Evolutionary conservation across 805 yeast genomes (phyloP).

Genomic region (Zygosaccharomyces rouxii): DNA sequence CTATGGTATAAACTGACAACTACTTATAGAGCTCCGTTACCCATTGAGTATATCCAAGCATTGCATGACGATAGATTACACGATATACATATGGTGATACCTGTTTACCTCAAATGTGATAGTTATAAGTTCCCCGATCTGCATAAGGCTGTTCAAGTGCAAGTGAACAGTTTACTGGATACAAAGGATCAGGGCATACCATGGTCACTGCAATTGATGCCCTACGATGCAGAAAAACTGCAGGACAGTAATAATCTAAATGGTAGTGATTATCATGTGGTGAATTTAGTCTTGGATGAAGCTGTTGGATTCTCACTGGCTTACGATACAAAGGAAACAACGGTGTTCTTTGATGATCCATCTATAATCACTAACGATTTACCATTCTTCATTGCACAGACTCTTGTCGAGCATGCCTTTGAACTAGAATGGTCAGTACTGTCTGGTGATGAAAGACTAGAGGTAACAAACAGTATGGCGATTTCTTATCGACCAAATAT

Average conservation of each 20-base stretch:
- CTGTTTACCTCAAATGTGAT: conserved; percentile 40
- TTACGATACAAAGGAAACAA: conserved; percentile 38
- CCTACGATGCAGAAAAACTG: conserved; percentile 16
- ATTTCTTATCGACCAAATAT: conserved; percentile 50
- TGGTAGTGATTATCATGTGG: conserved; percentile 31
- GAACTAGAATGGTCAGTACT: conserved; percentile 38
- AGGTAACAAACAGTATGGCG: conserved; percentile 24
- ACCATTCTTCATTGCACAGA: conserved; percentile 58
- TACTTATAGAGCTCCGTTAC: conserved; percentile 40
- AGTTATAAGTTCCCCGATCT: conserved; percentile 65
- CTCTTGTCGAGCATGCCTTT: conserved; percentile 45
- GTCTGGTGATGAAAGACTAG: conserved; percentile 6
- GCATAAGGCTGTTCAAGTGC: conserved; percentile 48
- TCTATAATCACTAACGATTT: conserved; percentile 53
- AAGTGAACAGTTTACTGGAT: conserved; percentile 42
- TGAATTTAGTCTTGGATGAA: conserved; percentile 39
- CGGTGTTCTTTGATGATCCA: conserved; percentile 32
- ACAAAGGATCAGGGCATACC: conserved; percentile 29
- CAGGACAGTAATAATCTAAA: conserved; percentile 14
- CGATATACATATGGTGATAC: conserved; percentile 43
- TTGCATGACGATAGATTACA: conserved; percentile 38
- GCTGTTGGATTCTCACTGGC: conserved; percentile 45
- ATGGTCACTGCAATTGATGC: conserved; percentile 34
- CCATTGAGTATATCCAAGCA: conserved; percentile 35
- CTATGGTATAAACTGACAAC: conserved; percentile 41